A percentile compares a stretch with the other conserved stretches of the same genome.
phyloP scores from a whole-genome alignment of 305 asterid species.

The Solanum hybrid region DNA sequence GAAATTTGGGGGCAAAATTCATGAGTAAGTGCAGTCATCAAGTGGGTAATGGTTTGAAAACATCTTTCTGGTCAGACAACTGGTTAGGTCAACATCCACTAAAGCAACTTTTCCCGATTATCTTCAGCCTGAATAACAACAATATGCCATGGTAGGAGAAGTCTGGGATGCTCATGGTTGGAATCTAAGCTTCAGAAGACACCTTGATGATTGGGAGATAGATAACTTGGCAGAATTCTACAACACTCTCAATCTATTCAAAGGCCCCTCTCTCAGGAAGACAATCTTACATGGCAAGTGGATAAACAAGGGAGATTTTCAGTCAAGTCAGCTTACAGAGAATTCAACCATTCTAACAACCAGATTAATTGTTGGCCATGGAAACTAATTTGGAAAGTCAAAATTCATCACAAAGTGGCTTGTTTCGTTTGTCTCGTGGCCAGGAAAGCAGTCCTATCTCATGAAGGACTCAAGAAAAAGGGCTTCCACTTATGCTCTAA shows the following conservation, averaged over 20 bases:
- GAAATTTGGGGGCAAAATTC: not conserved
- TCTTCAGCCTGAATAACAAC: not conserved
- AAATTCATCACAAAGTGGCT: not conserved
- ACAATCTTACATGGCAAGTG: not conserved
- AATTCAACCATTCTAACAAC: not conserved
- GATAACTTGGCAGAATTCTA: not conserved
- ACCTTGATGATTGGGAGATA: not conserved
- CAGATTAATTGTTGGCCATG: not conserved
- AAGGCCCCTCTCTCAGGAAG: not conserved
- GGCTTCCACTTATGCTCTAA: not conserved
- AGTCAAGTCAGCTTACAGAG: not conserved
- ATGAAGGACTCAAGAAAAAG: not conserved
- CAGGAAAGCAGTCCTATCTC: not conserved
- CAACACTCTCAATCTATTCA: not conserved
- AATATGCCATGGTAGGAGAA: not conserved
- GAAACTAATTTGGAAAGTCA: not conserved
- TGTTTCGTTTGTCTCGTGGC: not conserved
- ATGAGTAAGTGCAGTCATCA: not conserved
- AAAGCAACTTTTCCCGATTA: not conserved
- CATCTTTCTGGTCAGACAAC: not conserved
- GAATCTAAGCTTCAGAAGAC: not conserved
- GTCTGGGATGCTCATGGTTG: not conserved
- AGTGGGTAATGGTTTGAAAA: not conserved
- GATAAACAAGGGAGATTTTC: not conserved
- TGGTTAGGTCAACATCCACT: not conserved